A percentile compares a stretch with the other conserved stretches of the same genome.
Conservation (phyloP, 805 yeast species). For the Yarrowia sp. region DNA sequence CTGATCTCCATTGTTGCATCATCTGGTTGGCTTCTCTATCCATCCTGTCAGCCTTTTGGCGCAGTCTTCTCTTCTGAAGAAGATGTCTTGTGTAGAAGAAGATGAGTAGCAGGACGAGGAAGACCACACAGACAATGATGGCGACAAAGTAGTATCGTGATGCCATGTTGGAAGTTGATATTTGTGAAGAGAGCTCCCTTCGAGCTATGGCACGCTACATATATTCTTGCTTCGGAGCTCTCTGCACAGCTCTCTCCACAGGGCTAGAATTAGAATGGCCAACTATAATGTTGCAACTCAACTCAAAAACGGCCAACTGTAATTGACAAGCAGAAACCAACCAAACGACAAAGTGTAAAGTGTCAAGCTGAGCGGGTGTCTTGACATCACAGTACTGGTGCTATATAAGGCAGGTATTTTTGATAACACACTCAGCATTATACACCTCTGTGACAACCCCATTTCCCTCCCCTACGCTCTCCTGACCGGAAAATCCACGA, state of each 20-base stretch:
- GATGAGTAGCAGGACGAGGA: neutral
- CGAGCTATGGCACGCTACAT: neutral
- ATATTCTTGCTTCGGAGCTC: no score
- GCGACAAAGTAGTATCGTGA: slow-evolving; percentile 11
- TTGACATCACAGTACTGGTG: no score
- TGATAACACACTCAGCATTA: no score
- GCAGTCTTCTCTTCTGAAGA: neutral
- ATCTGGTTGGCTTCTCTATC: neutral
- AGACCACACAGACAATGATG: slow-evolving; percentile 5
- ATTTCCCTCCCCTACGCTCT: no score
- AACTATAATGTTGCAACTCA: neutral
- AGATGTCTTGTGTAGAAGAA: neutral
- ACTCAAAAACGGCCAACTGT: neutral
- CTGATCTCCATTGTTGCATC: neutral
- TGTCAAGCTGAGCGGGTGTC: no score
- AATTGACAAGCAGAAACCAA: no score
- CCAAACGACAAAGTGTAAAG: no score
- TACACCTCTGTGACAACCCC: no score
- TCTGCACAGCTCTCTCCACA: no score
- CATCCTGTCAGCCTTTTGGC: neutral
- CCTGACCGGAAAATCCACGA: no score
- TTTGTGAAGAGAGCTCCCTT: neutral
- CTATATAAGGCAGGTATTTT: no score
- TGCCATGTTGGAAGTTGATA: neutral
- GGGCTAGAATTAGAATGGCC: neutral